Percentiles rank a stretch among this genome's conserved stretches.
These are phyloP conservation scores for Claviceps citrina DNA, from an alignment of 2,329 filamentous ascomycete genomes.

Conservation along the genomic window DNA sequence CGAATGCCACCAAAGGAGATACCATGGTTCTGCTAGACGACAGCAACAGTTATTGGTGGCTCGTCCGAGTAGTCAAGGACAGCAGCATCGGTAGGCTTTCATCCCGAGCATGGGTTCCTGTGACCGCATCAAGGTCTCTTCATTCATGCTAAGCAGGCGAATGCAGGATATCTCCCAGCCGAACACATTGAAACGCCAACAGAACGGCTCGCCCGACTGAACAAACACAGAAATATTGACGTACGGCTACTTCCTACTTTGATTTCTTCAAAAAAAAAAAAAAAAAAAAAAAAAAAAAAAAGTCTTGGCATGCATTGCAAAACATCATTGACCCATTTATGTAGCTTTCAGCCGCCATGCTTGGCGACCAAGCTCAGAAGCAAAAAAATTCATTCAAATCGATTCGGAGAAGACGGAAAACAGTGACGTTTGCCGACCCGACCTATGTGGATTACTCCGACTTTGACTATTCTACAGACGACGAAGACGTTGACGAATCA, in stretches of 20 bases:
- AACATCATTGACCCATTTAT: constrained; percentile 10
- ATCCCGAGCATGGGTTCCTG: not conserved
- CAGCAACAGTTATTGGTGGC: constrained; percentile 99
- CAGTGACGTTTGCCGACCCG: constrained; percentile 68
- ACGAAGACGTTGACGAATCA: constrained; percentile 37
- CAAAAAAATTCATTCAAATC: constrained; percentile 70
- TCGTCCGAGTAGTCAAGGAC: constrained; percentile 92
- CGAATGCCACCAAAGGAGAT: constrained; percentile 94
- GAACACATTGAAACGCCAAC: constrained; percentile 98
- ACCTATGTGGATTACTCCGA: constrained; percentile 83
- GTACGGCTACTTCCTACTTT: constrained; percentile 45
- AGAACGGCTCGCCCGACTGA: constrained; percentile 79
- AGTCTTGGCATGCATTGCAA: not conserved
- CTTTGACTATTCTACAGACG: constrained; percentile 70
- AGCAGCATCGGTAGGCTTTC: constrained; percentile 62
- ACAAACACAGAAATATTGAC: constrained; percentile 97
- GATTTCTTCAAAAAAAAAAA: not conserved
- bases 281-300: not conserved
- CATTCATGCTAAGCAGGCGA: not conserved
- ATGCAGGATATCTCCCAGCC: constrained; percentile 75
- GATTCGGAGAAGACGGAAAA: constrained; percentile 73
- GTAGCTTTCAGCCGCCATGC: constrained; percentile 47
- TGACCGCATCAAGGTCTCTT: not conserved
- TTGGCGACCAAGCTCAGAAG: constrained; percentile 55
- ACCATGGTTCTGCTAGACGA: constrained; percentile 97